These are phyloP conservation scores for Paraurostyla sp. DNA, from an alignment of 73 alveolate genomes.

Conservation along the genomic window DNA sequence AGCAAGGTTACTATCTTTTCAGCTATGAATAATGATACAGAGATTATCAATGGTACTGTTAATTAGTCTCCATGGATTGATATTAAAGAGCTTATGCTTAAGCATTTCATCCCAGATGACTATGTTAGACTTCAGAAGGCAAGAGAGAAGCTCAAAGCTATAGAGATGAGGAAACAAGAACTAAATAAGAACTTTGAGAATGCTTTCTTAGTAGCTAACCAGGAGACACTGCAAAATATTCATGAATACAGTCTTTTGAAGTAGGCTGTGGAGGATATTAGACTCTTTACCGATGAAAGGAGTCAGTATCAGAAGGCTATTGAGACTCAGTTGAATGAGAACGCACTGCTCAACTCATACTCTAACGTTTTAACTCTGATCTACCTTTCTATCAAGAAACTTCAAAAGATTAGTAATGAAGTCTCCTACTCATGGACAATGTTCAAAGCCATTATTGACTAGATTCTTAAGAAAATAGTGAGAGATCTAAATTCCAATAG, in stretches of 20 bases:
- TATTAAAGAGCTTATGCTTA: constrained; percentile 62
- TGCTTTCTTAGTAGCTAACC: constrained; percentile 64
- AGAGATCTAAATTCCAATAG: constrained; percentile 47
- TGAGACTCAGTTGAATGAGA: constrained; percentile 16
- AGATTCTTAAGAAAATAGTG: constrained; percentile 57
- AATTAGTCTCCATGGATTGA: constrained; percentile 67
- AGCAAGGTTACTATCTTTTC: constrained; percentile 54
- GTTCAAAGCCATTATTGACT: constrained; percentile 51
- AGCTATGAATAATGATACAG: constrained; percentile 35
- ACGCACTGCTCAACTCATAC: constrained; percentile 54
- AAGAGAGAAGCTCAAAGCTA: not conserved
- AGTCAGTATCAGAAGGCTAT: not conserved
- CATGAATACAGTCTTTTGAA: constrained; percentile 55
- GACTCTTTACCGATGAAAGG: constrained; percentile 18
- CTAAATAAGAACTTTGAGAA: constrained; percentile 67
- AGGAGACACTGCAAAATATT: constrained; percentile 40
- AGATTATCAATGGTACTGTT: not conserved
- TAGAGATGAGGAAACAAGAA: constrained; percentile 31
- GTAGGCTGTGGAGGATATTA: constrained; percentile 61
- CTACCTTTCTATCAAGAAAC: constrained; percentile 44
- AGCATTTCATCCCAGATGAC: constrained; percentile 67
- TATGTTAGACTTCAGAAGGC: not conserved
- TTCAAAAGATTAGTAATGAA: constrained; percentile 54
- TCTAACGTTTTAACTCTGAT: constrained; percentile 52
- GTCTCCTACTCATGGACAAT: constrained; percentile 70